Base-by-base conservation (phyloP, 352 stramenopile genomes). In the Pythium dissimile region DNA sequence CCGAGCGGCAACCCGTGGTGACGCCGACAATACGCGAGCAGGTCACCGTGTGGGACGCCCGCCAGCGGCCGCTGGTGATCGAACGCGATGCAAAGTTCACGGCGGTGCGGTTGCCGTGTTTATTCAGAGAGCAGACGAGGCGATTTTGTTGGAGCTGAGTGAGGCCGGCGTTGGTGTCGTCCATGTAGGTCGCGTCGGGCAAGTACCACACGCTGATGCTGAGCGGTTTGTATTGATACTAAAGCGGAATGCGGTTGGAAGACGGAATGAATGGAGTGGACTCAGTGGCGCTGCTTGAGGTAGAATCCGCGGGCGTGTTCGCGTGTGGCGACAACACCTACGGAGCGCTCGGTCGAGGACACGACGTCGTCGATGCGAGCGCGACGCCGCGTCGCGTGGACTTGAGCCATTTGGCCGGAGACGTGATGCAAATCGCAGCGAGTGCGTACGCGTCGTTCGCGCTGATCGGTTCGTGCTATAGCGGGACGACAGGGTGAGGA, bases 191-290 rank as follows among this genome's bases (percentile, higher is more conserved):
- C 32, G 66, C 77, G 8, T 92, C 80, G 0, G 80, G 83, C 13
- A 87, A 88, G 48, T 87, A 89, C 37, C 83, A 92, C 51, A 88
- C 80, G 3, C 56, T 92, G 11, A 71, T 92, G 49, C 67, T 90
- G 11, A 87, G 73, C 37, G 80, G 80, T 89, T n/a, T n/a, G 59
- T 0, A 45, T 31, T 12, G 38, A 24, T 16, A 24, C 12, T 12
- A 21, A 21, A 24, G n/a, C 21, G 16, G n/a, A 12, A 18, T 45
- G 5, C 34, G 12, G 7, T n/a, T 20, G 13, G 6, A 16, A n/a
- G 5, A 12, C 5, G 12, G 7, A 20, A 3, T 35, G 31, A 35
- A 8, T 35, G 31, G 8, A 35, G 8, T 35, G 8, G 8, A 13
- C 39, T 48, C 24, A 13, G 5, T 32, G 28, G 20, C 31, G 23